A percentile compares a stretch with the other conserved stretches of the same genome.
phyloP scores from a whole-genome alignment of 169 alveolate species.

The Toxoplasma gondii region DNA sequence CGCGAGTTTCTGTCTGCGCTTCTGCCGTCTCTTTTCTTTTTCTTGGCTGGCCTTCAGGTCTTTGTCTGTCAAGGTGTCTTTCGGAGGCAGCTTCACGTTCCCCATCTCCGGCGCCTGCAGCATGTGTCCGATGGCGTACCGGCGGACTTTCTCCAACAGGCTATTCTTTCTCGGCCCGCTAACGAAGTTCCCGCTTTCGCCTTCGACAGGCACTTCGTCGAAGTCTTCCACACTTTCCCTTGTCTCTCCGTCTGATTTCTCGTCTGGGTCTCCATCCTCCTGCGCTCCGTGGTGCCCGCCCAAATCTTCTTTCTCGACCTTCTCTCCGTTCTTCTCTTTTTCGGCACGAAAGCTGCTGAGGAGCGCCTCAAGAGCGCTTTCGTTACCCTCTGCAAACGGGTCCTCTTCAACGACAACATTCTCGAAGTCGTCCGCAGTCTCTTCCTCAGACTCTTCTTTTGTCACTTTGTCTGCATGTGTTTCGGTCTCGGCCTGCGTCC shows the following conservation, averaged over 20 bases:
- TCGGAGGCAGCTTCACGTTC: background rate
- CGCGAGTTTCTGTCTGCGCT: slow-evolving; percentile 28
- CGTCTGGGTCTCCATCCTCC: background rate
- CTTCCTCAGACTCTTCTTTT: background rate
- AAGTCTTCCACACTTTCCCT: background rate
- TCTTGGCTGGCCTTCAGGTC: background rate
- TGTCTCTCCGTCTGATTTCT: background rate
- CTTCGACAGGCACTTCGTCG: background rate
- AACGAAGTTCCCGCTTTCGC: background rate
- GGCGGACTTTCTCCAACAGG: background rate
- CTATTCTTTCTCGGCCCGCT: background rate
- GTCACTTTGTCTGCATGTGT: background rate
- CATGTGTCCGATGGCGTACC: background rate
- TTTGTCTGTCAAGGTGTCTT: background rate
- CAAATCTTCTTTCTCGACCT: too few relatives aligned
- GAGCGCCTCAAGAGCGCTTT: background rate
- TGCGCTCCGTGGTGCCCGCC: too few relatives aligned
- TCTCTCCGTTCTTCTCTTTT: too few relatives aligned
- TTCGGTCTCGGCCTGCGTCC: too few relatives aligned
- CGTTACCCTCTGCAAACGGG: background rate
- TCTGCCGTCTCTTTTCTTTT: slow-evolving; percentile 34
- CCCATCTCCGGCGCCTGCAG: background rate
- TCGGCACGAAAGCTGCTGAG: background rate
- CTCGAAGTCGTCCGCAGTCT: background rate
- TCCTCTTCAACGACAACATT: background rate